phyloP scores from a whole-genome alignment of 2,329 filamentous ascomycete species.

The Fusarium temperatum region DNA sequence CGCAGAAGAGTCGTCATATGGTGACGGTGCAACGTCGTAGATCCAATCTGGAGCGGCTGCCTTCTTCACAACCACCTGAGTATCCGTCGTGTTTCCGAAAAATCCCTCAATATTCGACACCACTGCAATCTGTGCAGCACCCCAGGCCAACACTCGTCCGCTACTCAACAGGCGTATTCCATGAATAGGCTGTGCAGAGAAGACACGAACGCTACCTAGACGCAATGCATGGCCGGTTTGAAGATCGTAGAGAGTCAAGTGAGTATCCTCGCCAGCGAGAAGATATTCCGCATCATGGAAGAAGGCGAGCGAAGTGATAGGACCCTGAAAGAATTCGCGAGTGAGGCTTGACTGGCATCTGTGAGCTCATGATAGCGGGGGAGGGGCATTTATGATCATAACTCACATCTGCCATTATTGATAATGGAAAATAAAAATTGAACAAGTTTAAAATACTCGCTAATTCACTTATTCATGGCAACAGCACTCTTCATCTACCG shows the following conservation, averaged over 20 bases:
- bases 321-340: slow-evolving; percentile 57
- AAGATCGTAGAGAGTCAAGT: slow-evolving; percentile 63
- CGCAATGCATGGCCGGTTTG: slow-evolving; percentile 45
- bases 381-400: slow-evolving; percentile 34
- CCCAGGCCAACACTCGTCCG: slow-evolving; percentile 71
- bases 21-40: slow-evolving; percentile 69
- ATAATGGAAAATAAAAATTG: not conserved
- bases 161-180: slow-evolving; percentile 65
- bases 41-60: slow-evolving; percentile 77
- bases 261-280: slow-evolving; percentile 68
- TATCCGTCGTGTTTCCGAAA: slow-evolving; percentile 37
- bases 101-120: slow-evolving; percentile 37
- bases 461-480: not conserved
- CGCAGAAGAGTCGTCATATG: slow-evolving; percentile 53
- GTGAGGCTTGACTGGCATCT: slow-evolving; percentile 29
- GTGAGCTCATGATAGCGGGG: slow-evolving; percentile 38
- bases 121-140: slow-evolving; percentile 66
- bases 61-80: slow-evolving; percentile 45
- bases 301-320: slow-evolving; percentile 69
- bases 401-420: slow-evolving; percentile 32
- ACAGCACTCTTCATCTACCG: not conserved
- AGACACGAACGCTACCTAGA: slow-evolving; percentile 61
- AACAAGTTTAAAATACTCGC: not conserved
- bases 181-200: slow-evolving; percentile 76
- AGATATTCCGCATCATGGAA: slow-evolving; percentile 54